phyloP scores from a whole-genome alignment of 352 stramenopile species.

The Pythium angustatum region DNA sequence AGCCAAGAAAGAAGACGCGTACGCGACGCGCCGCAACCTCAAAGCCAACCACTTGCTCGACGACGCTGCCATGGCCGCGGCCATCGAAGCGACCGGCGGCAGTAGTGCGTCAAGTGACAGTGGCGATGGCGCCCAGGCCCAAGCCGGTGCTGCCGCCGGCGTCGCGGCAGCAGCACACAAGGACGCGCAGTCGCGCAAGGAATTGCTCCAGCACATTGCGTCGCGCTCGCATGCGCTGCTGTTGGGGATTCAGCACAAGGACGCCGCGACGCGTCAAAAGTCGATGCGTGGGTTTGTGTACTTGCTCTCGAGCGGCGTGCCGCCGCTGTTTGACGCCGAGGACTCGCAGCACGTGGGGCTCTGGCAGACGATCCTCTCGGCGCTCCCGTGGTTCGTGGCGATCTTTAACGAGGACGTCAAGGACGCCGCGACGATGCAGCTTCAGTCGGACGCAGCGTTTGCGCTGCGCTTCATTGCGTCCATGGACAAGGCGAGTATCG shows the following conservation, averaged over 20 bases:
- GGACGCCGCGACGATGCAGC: conserved; percentile 63
- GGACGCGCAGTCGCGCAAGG: conserved; percentile 53
- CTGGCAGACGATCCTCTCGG: conserved; percentile 80
- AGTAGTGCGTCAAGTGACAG: too few species aligned
- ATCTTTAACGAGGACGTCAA: conserved; percentile 74
- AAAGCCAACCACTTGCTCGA: conserved; percentile 68
- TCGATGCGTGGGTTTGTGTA: conserved; percentile 88
- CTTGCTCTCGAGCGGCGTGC: conserved; percentile 81
- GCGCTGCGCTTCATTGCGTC: conserved; percentile 87
- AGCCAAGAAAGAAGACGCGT: conserved; percentile 88
- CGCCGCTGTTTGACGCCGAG: conserved; percentile 78
- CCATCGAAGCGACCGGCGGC: conserved; percentile 3
- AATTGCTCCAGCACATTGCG: conserved; percentile 80
- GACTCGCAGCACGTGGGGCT: conserved; percentile 83
- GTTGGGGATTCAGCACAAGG: conserved; percentile 80
- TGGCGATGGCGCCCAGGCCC: not conserved
- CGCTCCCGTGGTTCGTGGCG: conserved; percentile 74
- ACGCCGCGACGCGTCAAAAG: conserved; percentile 72
- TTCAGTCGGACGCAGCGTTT: conserved; percentile 87
- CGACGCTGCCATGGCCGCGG: conserved; percentile 28
- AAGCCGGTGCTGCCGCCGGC: conserved; percentile 4
- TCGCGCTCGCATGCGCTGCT: conserved; percentile 77
- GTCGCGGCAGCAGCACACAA: conserved; percentile 23
- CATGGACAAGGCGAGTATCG: conserved; percentile 80
- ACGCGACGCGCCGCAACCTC: conserved; percentile 83